phyloP scores from a whole-genome alignment of 441 rosid genomes.

The Pelargonium cotyledonis region DNA sequence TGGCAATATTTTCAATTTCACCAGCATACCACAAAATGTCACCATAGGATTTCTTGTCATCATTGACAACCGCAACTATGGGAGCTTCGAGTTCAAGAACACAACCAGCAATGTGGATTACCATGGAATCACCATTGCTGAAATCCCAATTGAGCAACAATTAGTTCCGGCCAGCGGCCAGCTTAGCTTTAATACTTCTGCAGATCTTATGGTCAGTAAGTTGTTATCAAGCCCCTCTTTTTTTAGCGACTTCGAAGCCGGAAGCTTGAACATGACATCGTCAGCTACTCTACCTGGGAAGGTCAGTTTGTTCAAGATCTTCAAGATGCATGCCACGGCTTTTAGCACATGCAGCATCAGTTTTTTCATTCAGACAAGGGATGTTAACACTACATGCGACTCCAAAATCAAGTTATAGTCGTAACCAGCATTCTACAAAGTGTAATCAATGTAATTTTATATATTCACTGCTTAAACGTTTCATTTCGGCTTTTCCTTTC shows the following conservation, averaged over 20 bases:
- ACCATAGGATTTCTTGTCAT: not conserved
- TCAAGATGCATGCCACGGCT: slow-evolving; percentile 12
- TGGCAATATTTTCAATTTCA: not conserved
- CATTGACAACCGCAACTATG: slow-evolving; percentile 6
- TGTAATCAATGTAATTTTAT: no score
- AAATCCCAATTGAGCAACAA: slow-evolving; percentile 3
- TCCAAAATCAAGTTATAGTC: not conserved
- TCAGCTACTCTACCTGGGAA: slow-evolving; percentile 2
- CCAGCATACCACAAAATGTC: not conserved
- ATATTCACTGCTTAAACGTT: no score
- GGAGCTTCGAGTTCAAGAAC: slow-evolving; percentile 9
- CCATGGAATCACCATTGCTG: slow-evolving; percentile 8
- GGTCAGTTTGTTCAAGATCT: slow-evolving; percentile 7
- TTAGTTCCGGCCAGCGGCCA: not conserved
- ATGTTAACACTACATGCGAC: not conserved
- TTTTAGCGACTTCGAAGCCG: not conserved
- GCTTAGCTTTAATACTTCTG: not conserved
- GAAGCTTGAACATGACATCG: slow-evolving; percentile 5
- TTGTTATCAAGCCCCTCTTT: slow-evolving; percentile 8
- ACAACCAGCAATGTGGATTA: slow-evolving; percentile 5
- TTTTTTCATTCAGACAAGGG: not conserved
- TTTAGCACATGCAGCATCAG: slow-evolving; percentile 6
- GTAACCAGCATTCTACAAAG: not conserved
- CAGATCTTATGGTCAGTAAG: not conserved
- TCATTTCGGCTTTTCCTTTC: no score